A percentile compares a stretch with the other conserved stretches of the same genome.
Evolutionary conservation across 1,284 basidiomycete genomes (phyloP).

Genomic region (Rugosomyces carneus): DNA sequence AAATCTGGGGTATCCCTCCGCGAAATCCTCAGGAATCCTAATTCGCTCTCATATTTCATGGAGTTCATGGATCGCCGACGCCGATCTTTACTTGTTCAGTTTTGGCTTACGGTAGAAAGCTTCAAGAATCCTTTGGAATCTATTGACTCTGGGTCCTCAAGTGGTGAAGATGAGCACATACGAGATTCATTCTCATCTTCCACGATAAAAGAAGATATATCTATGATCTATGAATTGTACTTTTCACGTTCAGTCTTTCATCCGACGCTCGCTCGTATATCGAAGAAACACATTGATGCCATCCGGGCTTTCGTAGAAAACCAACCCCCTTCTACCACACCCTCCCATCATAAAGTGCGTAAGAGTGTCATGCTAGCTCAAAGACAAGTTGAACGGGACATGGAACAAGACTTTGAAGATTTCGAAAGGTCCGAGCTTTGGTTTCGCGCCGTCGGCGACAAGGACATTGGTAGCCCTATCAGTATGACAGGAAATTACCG

Average conservation of each 20-base stretch:
- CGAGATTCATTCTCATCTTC: constrained; percentile 51
- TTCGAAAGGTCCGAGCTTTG: constrained; percentile 87
- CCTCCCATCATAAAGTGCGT: constrained; percentile 58
- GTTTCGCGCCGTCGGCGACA: constrained; percentile 81
- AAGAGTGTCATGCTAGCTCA: constrained; percentile 81
- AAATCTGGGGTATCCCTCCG: constrained; percentile 51
- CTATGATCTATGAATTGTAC: constrained; percentile 83
- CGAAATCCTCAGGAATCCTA: constrained; percentile 81
- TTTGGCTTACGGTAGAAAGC: constrained; percentile 95
- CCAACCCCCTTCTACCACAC: constrained; percentile 37
- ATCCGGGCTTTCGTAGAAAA: constrained; percentile 64
- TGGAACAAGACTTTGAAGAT: constrained; percentile 88
- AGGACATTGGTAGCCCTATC: constrained; percentile 35
- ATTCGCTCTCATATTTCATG: constrained; percentile 91
- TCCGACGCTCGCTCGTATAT: constrained; percentile 58
- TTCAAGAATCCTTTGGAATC: constrained; percentile 95
- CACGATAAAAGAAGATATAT: constrained; percentile 78
- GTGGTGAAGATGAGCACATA: constrained; percentile 62
- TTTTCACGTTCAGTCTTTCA: constrained; percentile 61
- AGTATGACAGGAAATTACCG: constrained; percentile 1
- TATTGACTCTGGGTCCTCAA: constrained; percentile 64
- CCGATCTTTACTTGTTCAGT: constrained; percentile 84
- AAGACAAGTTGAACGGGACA: constrained; percentile 77
- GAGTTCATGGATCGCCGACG: constrained; percentile 94
- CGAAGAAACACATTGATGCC: constrained; percentile 59